Base-by-base conservation (phyloP, 2,329 filamentous ascomycete species). In the Neofusicoccum sp. region DNA sequence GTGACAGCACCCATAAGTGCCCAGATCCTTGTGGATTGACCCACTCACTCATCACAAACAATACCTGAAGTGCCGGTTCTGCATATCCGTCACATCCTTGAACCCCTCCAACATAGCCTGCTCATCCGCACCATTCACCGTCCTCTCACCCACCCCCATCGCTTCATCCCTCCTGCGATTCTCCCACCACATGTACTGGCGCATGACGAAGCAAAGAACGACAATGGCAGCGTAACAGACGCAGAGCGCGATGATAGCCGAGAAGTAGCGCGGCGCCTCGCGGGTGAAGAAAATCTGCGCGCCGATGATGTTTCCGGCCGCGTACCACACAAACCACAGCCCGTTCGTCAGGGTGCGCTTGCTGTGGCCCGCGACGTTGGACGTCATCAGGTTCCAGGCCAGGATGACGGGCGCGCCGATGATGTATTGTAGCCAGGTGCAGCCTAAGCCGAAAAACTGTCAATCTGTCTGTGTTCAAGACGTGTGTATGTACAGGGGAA, bases 401-500 rank as follows among this genome's bases (percentile, higher is more conserved):
- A 83, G 64, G 40, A 83, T 78, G 2, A 84, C 76, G 0, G 81
- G 78, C 0, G 79, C 78, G 4, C 81, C 81, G 40, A 83, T 62
- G 2, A 82, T 71, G 43, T 79, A 79, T 62, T 82, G 79, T 11
- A 84, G 68, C 81, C 81, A 83, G 6, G 79, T 80, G 65, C 80
- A 82, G n/a, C 71, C 48, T 53, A 20, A 20, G 20, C 20, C 20
- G 20, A 20, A 28, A 47, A n/a, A 38, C 14, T 3, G 34, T 38
- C 14, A 38, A 3, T n/a, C 20, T 20, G 20, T 20, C 20, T 20
- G 20, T 20, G 20, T 20, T 20, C 20, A 20, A 20, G 20, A 20
- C 20, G 20, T 20, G 38, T 40, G 9, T 20, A 6, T 7, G 38
- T 8, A n/a, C 1, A 3, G 16, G n/a, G 6, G 44, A n/a, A 12